A percentile compares a stretch with the other conserved stretches of the same genome.
Evolutionary conservation across 805 yeast species (phyloP).

Genomic region (Saccharomyces paradoxus): DNA sequence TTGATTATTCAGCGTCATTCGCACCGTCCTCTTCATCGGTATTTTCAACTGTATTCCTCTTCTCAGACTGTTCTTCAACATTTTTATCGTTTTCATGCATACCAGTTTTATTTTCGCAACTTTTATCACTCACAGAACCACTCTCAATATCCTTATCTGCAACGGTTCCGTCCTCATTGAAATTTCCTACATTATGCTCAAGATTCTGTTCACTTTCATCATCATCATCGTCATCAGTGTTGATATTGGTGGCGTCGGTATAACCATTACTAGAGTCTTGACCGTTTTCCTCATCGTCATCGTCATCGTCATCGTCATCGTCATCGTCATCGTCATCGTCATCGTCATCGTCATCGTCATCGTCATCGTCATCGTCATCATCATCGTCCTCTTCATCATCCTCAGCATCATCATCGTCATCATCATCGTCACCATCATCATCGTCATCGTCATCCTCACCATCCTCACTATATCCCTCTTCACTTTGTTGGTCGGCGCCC

Average conservation of each 20-base stretch:
- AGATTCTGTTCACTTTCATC: not conserved
- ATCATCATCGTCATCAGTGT: slow-evolving; percentile 1
- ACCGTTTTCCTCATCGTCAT: not conserved
- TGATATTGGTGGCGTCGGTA: not conserved
- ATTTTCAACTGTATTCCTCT: not conserved
- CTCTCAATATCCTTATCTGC: not conserved
- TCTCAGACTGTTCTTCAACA: not conserved
- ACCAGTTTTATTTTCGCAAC: not conserved
- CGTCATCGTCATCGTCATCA: not conserved
- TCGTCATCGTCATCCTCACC: slow-evolving; percentile 1
- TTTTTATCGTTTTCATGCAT: not conserved
- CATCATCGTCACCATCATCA: not conserved
- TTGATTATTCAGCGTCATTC: not conserved
- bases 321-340: not conserved
- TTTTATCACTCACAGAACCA: not conserved
- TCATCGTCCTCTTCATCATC: not conserved
- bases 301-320: not conserved
- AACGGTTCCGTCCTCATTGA: not conserved
- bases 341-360: not conserved
- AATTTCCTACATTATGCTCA: not conserved
- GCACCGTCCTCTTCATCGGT: not conserved
- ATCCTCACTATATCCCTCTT: not conserved
- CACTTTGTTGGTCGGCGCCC: not conserved
- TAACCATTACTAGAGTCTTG: not conserved
- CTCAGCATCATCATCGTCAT: not conserved